phyloP scores from a whole-genome alignment of 768 basidiomycete species.

The Termitomyces bulborhizus region DNA sequence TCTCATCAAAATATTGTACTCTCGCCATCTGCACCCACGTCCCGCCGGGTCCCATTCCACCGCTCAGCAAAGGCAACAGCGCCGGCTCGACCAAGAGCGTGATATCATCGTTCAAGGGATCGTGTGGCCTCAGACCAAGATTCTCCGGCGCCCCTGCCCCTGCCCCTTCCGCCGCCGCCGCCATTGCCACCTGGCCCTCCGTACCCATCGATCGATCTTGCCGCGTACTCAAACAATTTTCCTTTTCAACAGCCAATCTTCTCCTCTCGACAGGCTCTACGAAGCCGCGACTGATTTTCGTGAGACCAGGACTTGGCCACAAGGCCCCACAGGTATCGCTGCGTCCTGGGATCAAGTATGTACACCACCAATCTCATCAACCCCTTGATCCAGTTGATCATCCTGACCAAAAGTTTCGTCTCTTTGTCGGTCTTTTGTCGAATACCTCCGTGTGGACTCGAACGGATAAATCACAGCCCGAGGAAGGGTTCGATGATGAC shows the following conservation, averaged over 20 bases:
- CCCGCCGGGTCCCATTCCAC: constrained; percentile 57
- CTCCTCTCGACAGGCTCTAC: too few species aligned
- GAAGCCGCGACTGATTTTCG: too few species aligned
- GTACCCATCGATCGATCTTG: too few species aligned
- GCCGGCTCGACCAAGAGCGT: constrained; percentile 47
- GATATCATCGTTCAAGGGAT: constrained; percentile 54
- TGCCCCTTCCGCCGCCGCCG: not conserved
- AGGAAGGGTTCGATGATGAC: constrained; percentile 19
- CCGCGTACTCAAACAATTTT: too few species aligned
- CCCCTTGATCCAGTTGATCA: not conserved
- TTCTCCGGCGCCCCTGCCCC: constrained; percentile 2
- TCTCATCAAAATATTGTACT: constrained; percentile 17
- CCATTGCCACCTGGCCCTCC: not conserved
- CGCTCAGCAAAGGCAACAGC: constrained; percentile 31
- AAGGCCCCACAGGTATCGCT: too few species aligned
- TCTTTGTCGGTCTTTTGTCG: constrained; percentile 53
- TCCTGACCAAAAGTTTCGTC: constrained; percentile 43
- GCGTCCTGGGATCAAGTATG: too few species aligned
- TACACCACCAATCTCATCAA: too few species aligned
- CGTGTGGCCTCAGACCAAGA: constrained; percentile 27
- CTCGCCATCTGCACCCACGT: constrained; percentile 66
- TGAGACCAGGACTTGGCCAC: too few species aligned
- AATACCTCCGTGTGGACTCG: constrained; percentile 39
- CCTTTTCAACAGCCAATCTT: too few species aligned
- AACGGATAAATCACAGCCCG: constrained; percentile 25